These are phyloP conservation scores for Danielia oregonensis DNA, from an alignment of 805 yeast species.

Conservation along the genomic window DNA sequence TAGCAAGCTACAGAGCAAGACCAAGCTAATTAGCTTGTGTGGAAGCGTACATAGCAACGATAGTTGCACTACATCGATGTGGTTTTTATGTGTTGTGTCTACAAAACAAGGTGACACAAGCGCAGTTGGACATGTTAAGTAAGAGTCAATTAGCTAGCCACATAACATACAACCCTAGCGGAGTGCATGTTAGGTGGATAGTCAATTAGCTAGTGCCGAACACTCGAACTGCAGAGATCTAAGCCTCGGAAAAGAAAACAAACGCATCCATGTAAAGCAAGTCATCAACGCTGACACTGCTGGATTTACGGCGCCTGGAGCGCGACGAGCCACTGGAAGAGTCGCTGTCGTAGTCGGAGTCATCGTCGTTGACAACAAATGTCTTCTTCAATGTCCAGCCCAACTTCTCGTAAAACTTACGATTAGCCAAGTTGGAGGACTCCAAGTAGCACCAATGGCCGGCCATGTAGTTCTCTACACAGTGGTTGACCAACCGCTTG, in stretches of 20 bases:
- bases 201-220: constrained; percentile 12
- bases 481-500: constrained; percentile 46
- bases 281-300: constrained; percentile 4
- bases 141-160: constrained; percentile 12
- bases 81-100: no score
- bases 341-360: constrained; percentile 15
- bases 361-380: constrained; percentile 26
- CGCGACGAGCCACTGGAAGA: constrained; percentile 1
- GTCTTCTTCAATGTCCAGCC: constrained; percentile 42
- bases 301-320: not conserved
- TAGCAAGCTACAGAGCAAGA: no score
- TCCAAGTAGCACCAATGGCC: constrained; percentile 46
- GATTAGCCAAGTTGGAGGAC: constrained; percentile 52
- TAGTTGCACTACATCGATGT: no score
- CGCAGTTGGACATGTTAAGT: constrained; percentile 6
- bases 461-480: constrained; percentile 43
- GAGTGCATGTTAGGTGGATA: constrained; percentile 6
- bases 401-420: constrained; percentile 49
- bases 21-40: no score
- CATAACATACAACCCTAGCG: constrained; percentile 4
- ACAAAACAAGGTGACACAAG: not conserved
- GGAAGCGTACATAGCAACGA: no score
- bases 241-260: constrained; percentile 10
- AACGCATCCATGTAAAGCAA: constrained; percentile 17
- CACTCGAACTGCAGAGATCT: constrained; percentile 3